Evolutionary conservation across 768 basidiomycete species (phyloP), one percentile per base, ranked within the genome.

Genomic region (Hygrophoropsis aurantiaca): DNA sequence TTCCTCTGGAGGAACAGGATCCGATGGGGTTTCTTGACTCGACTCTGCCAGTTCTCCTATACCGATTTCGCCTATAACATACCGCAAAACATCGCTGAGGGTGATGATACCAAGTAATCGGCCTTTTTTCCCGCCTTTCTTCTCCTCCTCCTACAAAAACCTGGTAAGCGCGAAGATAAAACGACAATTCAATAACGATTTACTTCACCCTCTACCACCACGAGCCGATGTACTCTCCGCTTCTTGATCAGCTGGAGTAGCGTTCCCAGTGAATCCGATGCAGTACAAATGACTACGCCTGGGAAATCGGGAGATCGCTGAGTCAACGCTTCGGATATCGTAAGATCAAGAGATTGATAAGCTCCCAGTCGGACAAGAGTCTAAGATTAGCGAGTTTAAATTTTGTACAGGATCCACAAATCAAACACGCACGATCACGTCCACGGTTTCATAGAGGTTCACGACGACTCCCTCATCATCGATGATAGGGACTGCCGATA

Each of bases 401-500:
- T 3, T 26, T 4, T 30, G 36, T 37, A 3, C 44, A 43, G 2
- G 25, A 3, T 6, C 6, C 32, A 18, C 9, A 18, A 25, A 24
- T 20, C 35, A 50, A 49, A 44, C 43, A 66, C 51, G 33, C 33
- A 97, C 94, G 51, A 98, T 95, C 41, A 99, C 95, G 73, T 99
- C 97, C 19, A 99, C 97, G 5, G 97, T 97, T 69, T 99, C 97
- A 63, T 97, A 99, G 40, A 99, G 69, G 62, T 99, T 94, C 54
- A 98, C 79, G 34, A 99, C 97, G 44, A 94, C 79, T 8, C 95
- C 95, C 7, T 92, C 80, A 48, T 88, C 82, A 58, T 99, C 91
- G 24, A 98, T 78, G 61, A 99, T 97, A 7, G 97, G 97, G 5
- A 99, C 95, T 5, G 95, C 95, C 8, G 91, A 94, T 56, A 99